Base-by-base conservation (phyloP, 2,329 filamentous ascomycete species). In the Aschersonia sp. region DNA sequence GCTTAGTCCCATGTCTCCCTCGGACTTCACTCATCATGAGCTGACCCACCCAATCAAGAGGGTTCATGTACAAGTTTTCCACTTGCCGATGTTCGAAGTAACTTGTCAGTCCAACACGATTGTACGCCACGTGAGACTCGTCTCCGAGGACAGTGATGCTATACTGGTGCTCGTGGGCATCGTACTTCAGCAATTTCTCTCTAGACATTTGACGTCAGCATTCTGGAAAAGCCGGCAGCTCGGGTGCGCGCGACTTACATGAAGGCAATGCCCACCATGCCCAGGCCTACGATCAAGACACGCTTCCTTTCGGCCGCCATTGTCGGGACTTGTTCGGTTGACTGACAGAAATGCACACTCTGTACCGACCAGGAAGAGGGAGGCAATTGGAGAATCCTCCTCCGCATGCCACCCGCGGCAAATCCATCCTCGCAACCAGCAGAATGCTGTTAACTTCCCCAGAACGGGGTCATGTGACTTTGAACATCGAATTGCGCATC, bases 191-290 rank as follows among this genome's bases (percentile, higher is more conserved):
- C 8, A 95, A 65, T 65, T 95, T 95, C 65, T 95, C 88, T 56
- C 87, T 94, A 55, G 22, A 22, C 22, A 22, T 22, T 22, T 22
- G 22, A 22, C 22, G 22, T 22, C 4, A 22, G 22, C 22, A 22
- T 4, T 22, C 22, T 22, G 22, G 22, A 22, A 22, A 22, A 22
- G 22, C 22, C 8, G 8, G 35, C 35, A 37, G 35, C 8, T 9
- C 2, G 40, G 14, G 14, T 30, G 14, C 5, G 6, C 14, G 9
- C 8, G 8, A 71, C 83, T 72, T 67, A 90, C 84, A 94, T 87
- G 62, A 94, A 90, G 41, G 84, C 81, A 55, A 92, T 83, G 40
- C 84, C 87, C 43, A 95, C 88, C 89, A 95, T 95, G 2, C 88
- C 88, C 65, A 95, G 66, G 8, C 88, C 88, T 40, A 94, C 86